Evolutionary conservation across 495 filamentous ascomycete species (phyloP), one percentile per base, ranked within the genome.

Genomic region (Talaromyces proteolyticus): DNA sequence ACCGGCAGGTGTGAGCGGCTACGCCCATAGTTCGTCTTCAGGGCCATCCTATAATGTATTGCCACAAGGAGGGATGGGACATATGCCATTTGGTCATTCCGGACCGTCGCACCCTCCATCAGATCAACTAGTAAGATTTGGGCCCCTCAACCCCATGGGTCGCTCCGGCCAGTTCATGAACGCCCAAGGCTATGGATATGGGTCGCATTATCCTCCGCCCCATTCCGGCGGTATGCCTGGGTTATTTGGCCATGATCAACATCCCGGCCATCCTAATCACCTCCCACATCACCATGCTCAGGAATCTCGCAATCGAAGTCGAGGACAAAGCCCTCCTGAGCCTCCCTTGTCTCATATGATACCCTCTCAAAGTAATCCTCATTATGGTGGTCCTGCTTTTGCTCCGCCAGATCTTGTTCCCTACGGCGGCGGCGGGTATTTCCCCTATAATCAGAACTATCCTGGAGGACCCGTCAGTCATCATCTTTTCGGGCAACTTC

Each of bases 321-420:
- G 67, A 14, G 60, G 56, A 10, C 67, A 64, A 46, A 58, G 54
- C 23, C 60, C 56, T 6, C 23, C 58, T 14, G 67, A 68, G 24
- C 63, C 63, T 41, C 51, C 57, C 10, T 55, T 69, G 36, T 52
- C 58, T 12, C 68, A 65, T 50, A 58, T 54, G 21, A 53, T 66
- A 34, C 57, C 52, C 19, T 51, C 64, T 3, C 65, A 68, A 56
- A 58, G 56, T 24, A 51, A 61, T 17, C 25, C 59, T 2, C 64
- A 60, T n/a, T 78, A 69, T 51, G 60, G 56, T 7, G 69, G 60
- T 6, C 52, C 68, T 24, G 64, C 68, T 7, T 53, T 65, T 43
- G 52, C 50, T 19, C 37, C 52, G 8, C 76, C 80, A 36, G 78
- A 81, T 18, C 48, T 82, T 51, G 70, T 81, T 53, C 64, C 70